Base-by-base conservation (phyloP, 2,329 filamentous ascomycete genomes). In the Penicillium capsulatum region DNA sequence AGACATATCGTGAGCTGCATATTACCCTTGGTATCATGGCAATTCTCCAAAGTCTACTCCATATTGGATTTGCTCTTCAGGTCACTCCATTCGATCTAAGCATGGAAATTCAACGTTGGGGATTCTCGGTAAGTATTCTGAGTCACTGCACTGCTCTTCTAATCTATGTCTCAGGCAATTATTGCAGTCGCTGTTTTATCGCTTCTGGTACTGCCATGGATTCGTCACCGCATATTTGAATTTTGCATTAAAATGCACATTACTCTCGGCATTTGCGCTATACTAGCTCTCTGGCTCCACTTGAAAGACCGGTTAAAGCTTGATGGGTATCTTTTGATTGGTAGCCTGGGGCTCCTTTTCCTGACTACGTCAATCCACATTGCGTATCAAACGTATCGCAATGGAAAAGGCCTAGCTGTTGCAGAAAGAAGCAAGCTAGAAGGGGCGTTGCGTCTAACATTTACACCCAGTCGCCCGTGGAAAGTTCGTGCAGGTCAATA, bases 401-500 rank as follows among this genome's bases (percentile, higher is more conserved):
- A 24, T 24, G 22, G 22, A 7, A 24, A 24, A 24, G 7, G 7
- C 22, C 11, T 24, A 7, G 22, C 22, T 7, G 22, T 24, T 7
- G 22, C 22, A 7, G 22, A 24, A 7, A 24, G 7, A 24, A 24
- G 7, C 22, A 24, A 11, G 11, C 7, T n/a, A 16, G 27, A 46
- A 33, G 39, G 39, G 32, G 35, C 39, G 9, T 31, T 46, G 16
- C 20, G 42, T 33, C 22, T 46, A 14, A 42, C 35, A 9, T 39
- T 46, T 16, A 14, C 19, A 19, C 36, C 33, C 3, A 31, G 34
- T 8, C 34, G 39, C 13, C 39, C 39, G 16, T 46, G 38, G 38
- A 46, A 42, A 19, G 43, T 39, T 26, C 31, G 20, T 15, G 31
- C 31, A 11, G 39, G 39, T 8, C 43, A 46, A 20, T 46, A 46